Evolutionary conservation across 805 yeast species (phyloP).

Genomic region (Scheffersomyces coipomensis): DNA sequence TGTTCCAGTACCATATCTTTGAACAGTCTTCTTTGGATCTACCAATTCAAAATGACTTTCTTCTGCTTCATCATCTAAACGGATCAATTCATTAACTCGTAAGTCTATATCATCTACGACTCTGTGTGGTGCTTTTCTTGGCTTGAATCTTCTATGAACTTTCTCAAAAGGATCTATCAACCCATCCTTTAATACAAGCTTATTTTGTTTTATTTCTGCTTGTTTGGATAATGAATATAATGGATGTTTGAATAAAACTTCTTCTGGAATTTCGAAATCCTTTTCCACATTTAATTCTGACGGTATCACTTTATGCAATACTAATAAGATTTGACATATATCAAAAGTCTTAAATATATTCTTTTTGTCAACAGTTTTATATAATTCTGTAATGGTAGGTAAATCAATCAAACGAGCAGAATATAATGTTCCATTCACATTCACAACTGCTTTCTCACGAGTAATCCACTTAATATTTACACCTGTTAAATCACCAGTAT

Average conservation of each 20-base stretch:
- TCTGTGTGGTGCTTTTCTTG: slow-evolving; percentile 65
- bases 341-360: slow-evolving; percentile 86
- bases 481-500: slow-evolving; percentile 70
- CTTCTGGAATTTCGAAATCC: slow-evolving; percentile 45
- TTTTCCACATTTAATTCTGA: slow-evolving; percentile 39
- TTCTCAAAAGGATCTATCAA: slow-evolving; percentile 77
- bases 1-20: slow-evolving; percentile 17
- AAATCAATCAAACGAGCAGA: slow-evolving; percentile 85
- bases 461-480: slow-evolving; percentile 82
- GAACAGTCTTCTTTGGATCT: slow-evolving; percentile 46
- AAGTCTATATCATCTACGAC: slow-evolving; percentile 77
- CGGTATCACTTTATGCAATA: slow-evolving; percentile 52
- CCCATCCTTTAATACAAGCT: slow-evolving; percentile 68
- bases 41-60: slow-evolving; percentile 74
- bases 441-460: slow-evolving; percentile 71
- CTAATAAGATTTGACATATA: slow-evolving; percentile 79
- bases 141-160: slow-evolving; percentile 66
- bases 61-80: slow-evolving; percentile 80
- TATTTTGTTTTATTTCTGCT: slow-evolving; percentile 43
- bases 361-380: slow-evolving; percentile 85
- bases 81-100: slow-evolving; percentile 72
- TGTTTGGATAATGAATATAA: slow-evolving; percentile 32
- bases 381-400: slow-evolving; percentile 84
- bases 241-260: slow-evolving; percentile 34
- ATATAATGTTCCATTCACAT: slow-evolving; percentile 64